These are phyloP conservation scores for Botrytis fragariae DNA, from an alignment of 2,329 filamentous ascomycete species.

Conservation along the genomic window DNA sequence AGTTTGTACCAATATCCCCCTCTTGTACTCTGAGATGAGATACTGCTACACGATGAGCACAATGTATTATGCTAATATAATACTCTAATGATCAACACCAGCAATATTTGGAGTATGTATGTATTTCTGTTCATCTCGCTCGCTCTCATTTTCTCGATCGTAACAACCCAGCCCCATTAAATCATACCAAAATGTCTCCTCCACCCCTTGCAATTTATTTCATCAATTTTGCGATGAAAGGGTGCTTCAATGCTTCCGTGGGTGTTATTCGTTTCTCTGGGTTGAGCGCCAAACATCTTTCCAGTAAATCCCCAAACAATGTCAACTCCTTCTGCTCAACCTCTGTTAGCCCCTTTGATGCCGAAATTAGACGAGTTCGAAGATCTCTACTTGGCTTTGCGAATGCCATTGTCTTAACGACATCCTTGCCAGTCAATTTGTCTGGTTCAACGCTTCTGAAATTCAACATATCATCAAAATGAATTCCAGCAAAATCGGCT, in stretches of 20 bases:
- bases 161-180: neutral
- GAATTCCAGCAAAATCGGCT: conserved; percentile 69
- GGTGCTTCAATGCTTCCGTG: conserved; percentile 80
- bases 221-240: conserved; percentile 61
- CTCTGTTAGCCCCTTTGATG: conserved; percentile 70
- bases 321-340: conserved; percentile 74
- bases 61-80: neutral
- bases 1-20: too few species aligned
- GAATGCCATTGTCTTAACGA: conserved; percentile 63
- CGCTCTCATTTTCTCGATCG: neutral
- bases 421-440: conserved; percentile 80
- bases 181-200: neutral
- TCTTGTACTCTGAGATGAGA: neutral
- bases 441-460: conserved; percentile 85
- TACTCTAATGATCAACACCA: neutral
- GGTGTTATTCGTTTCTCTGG: conserved; percentile 90
- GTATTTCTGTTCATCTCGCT: neutral
- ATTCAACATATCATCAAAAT: conserved; percentile 82
- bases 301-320: conserved; percentile 81
- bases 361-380: conserved; percentile 73
- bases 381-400: conserved; percentile 79
- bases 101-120: neutral
- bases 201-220: neutral
- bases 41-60: neutral
- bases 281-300: conserved; percentile 84